phyloP scores from a whole-genome alignment of 78 protist genomes.

The Cavenderia fasciculata region DNA sequence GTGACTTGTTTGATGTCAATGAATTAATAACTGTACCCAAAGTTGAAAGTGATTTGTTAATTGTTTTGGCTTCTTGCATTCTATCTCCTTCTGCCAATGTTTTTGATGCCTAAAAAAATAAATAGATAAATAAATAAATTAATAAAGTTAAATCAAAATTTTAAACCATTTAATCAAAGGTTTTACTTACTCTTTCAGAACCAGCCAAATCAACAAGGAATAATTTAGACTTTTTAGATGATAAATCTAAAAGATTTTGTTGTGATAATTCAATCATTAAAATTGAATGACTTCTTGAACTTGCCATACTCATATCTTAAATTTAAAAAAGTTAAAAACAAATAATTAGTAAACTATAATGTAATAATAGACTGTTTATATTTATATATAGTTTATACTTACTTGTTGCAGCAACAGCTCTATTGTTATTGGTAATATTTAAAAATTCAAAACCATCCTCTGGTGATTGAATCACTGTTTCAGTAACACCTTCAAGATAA shows the following conservation, averaged over 20 bases:
- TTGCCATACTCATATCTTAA: constrained; percentile 82
- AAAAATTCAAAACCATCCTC: constrained; percentile 64
- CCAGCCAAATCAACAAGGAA: constrained; percentile 95
- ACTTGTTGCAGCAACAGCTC: constrained; percentile 85
- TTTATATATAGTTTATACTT: neutral
- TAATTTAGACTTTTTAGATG: constrained; percentile 25
- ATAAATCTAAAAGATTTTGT: constrained; percentile 37
- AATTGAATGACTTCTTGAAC: constrained; percentile 90
- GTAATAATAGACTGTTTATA: neutral
- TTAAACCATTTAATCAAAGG: neutral
- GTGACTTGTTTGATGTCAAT: constrained; percentile 45
- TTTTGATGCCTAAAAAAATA: too few relatives aligned
- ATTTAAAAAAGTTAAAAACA: neutral
- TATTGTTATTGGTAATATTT: constrained; percentile 46
- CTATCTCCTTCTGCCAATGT: constrained; percentile 87
- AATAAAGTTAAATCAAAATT: constrained; percentile 1
- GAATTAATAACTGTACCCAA: constrained; percentile 87
- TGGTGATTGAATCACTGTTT: constrained; percentile 12
- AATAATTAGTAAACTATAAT: neutral
- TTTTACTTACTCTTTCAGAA: constrained; percentile 81
- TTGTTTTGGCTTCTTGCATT: constrained; percentile 89
- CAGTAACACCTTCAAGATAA: constrained; percentile 63
- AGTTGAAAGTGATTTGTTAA: constrained; percentile 86
- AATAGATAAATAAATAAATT: neutral
- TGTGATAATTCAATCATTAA: constrained; percentile 79